These are phyloP conservation scores for Saturnispora sekii DNA, from an alignment of 805 yeast species.

Conservation along the genomic window DNA sequence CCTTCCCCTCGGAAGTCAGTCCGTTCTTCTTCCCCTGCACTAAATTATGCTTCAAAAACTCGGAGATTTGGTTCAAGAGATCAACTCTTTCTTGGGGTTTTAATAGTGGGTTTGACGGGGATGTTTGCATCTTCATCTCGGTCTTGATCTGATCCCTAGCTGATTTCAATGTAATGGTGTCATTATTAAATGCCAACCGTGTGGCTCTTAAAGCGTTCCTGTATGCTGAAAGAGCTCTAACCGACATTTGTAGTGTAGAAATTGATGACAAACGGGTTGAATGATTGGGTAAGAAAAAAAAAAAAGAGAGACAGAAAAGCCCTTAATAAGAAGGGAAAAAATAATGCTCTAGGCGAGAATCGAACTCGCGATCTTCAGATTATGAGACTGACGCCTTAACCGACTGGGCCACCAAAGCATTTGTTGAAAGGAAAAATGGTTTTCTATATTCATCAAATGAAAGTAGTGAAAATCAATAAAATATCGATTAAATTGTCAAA, in stretches of 20 bases:
- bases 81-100: conserved; percentile 40
- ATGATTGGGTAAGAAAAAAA: neutral
- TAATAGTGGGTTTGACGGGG: conserved; percentile 37
- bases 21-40: conserved; percentile 67
- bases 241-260: conserved; percentile 7
- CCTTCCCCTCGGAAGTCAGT: conserved; percentile 30
- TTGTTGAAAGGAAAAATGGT: neutral
- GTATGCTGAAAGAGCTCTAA: conserved; percentile 38
- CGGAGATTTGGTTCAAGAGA: conserved; percentile 60
- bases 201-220: conserved; percentile 62
- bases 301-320: neutral
- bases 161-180: conserved; percentile 39
- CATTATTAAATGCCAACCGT: conserved; percentile 46
- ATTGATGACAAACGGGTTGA: neutral
- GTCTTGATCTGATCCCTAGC: conserved; percentile 51
- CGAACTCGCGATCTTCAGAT: conserved; percentile 33
- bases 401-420: conserved; percentile 29
- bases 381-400: conserved; percentile 27
- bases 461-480: too few relatives aligned
- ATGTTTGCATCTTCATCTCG: conserved; percentile 33
- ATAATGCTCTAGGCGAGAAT: conserved; percentile 31
- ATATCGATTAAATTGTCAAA: too few relatives aligned
- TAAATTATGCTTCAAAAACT: conserved; percentile 60
- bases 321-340: neutral
- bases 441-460: neutral